Evolutionary conservation across 148 eudicot genomes (phyloP).

Genomic region (Heliamphora exappendiculata): DNA sequence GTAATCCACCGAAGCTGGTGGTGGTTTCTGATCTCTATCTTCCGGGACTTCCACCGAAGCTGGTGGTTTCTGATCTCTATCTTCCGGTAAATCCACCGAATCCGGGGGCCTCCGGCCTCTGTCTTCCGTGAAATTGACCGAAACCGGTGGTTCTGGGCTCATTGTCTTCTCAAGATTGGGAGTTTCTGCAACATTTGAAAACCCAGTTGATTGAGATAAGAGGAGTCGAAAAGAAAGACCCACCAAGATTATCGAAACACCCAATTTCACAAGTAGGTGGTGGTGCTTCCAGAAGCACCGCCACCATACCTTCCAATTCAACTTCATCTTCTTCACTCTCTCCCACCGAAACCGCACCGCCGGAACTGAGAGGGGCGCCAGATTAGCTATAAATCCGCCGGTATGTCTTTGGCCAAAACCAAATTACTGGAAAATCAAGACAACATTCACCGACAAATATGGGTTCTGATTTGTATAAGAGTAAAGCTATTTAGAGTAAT

Average conservation of each 20-base stretch:
- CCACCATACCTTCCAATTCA: conserved; percentile 13
- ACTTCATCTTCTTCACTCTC: conserved; percentile 13
- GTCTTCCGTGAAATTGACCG: not conserved
- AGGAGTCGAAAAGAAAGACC: conserved; percentile 32
- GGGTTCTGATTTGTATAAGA: no score
- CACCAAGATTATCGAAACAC: conserved; percentile 28
- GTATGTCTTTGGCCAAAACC: not conserved
- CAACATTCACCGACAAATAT: not conserved
- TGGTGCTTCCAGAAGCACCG: conserved; percentile 28
- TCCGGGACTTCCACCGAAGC: conserved; percentile 1
- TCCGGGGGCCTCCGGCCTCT: conserved; percentile 3
- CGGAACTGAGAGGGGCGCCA: not conserved
- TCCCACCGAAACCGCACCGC: not conserved
- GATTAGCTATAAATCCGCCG: not conserved
- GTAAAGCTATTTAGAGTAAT: no score
- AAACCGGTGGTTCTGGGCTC: not conserved
- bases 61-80: not conserved
- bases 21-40: conserved; percentile 9
- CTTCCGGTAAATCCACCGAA: no score
- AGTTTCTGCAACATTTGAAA: conserved; percentile 9
- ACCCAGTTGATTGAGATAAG: conserved; percentile 19
- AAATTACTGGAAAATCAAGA: not conserved
- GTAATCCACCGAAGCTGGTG: not conserved
- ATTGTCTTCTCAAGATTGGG: not conserved
- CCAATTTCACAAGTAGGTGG: conserved; percentile 26